phyloP scores from a whole-genome alignment of 2,329 filamentous ascomycete species.

The Coniochaeta hoffmannii region DNA sequence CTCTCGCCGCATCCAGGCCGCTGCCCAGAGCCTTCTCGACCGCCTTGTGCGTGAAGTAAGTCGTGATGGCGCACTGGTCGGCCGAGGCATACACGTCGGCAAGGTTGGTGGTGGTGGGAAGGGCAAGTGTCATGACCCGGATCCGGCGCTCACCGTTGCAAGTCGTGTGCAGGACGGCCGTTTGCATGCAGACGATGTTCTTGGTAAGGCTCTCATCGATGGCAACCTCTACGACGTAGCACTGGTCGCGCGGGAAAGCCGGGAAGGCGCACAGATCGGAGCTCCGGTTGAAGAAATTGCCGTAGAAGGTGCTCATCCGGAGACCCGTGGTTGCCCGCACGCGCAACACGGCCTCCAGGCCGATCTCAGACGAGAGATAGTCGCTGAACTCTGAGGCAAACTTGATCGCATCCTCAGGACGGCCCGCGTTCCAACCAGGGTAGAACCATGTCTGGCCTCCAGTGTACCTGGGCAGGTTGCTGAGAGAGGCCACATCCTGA shows the following conservation, averaged over 20 bases:
- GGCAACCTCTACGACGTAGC: conserved; percentile 95
- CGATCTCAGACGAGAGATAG: conserved; percentile 93
- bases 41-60: conserved; percentile 95
- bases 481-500: conserved; percentile 93
- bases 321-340: conserved; percentile 92
- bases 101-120: conserved; percentile 86
- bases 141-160: conserved; percentile 97
- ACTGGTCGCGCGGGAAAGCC: conserved; percentile 93
- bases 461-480: conserved; percentile 91
- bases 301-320: conserved; percentile 96
- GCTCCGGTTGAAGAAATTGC: conserved; percentile 98
- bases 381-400: conserved; percentile 96
- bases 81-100: conserved; percentile 91
- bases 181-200: conserved; percentile 86
- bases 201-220: conserved; percentile 93
- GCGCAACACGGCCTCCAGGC: conserved; percentile 88
- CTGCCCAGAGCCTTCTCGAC: conserved; percentile 82
- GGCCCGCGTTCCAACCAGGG: conserved; percentile 91
- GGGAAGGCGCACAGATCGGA: conserved; percentile 97
- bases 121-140: conserved; percentile 83
- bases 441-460: conserved; percentile 99
- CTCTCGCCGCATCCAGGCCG: conserved; percentile 82
- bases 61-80: conserved; percentile 86
- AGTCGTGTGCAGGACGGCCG: conserved; percentile 92
- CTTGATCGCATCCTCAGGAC: conserved; percentile 93